Base-by-base conservation (phyloP, 257 asterid species). In the Osmanthus fragrans region DNA sequence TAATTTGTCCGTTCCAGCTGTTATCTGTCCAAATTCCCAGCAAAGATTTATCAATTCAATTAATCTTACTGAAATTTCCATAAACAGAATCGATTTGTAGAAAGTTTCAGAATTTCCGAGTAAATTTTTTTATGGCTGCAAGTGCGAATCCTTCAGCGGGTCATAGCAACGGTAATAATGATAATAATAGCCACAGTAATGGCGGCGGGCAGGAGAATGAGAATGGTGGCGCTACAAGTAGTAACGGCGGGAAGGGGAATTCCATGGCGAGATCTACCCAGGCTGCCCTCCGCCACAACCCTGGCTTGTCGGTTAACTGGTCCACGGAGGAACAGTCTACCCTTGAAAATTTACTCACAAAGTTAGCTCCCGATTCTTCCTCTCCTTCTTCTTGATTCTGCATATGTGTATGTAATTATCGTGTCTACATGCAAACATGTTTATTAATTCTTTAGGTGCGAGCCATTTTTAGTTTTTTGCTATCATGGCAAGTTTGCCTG, bases 291-390 rank as follows among this genome's bases (percentile, higher is more conserved):
- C 91, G 89, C 32, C 97, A 94, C 83, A 87, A 92, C 83, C 96
- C 98, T 2, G 97, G 97, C 16, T 78, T 94, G 30, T 85, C 94
- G 73, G 82, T 82, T 27, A 88, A 85, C 65, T 94, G 98, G 98
- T 85, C 97, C 25, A 66, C 89, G 3, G 96, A 89, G 16, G 98
- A 94, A 82, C 97, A 92, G 84, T 89, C 97, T 13, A 84, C 82
- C 47, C 88, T 94, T 71, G 97, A 94, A 78, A 97, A 89, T 49
- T 91, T 92, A 76, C 92, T 90, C 37, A 58, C 79, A 77, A 89
- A 86, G 98, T 94, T n/a, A 81, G 96, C 19, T 68, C 70, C 40
- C 37, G 15, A 73, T 23, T 60, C 51, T 29, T 29, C 71, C 5
- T 40, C 5, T 23, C 76, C 2, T 3, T 29, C 21, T 27, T 21